A percentile compares a stretch with the other conserved stretches of the same genome.
Evolutionary conservation across 257 asterid species (phyloP).

Genomic region (Solanum bulbocastanum): DNA sequence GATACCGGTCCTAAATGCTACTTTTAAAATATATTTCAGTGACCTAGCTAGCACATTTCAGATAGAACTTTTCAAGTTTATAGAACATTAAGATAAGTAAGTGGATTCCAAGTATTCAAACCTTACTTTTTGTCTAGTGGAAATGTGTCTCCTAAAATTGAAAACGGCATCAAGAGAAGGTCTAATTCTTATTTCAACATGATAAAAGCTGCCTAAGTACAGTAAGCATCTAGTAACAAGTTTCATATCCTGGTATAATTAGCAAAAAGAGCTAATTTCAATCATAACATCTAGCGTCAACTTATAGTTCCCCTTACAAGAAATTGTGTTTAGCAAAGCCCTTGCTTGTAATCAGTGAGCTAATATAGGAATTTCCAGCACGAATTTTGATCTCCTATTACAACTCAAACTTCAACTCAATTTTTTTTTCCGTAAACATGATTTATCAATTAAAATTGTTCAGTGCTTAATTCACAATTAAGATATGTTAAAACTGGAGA

Average conservation of each 20-base stretch:
- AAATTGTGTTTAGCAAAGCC: neutral
- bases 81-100: neutral
- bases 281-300: neutral
- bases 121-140: neutral
- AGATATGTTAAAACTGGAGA: neutral
- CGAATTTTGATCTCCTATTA: neutral
- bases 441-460: neutral
- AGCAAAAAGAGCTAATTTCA: neutral
- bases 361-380: neutral
- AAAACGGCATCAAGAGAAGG: neutral
- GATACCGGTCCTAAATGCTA: neutral
- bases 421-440: neutral
- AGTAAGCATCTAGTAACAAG: neutral
- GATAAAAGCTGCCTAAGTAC: neutral
- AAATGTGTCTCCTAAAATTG: neutral
- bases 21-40: neutral
- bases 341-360: neutral
- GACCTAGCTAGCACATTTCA: neutral
- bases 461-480: neutral
- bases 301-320: neutral
- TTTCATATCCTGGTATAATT: neutral
- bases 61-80: neutral
- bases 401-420: neutral
- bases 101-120: neutral
- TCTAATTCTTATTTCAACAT: neutral